phyloP scores from a whole-genome alignment of 257 asterid species.

The Solanum sitiens region DNA sequence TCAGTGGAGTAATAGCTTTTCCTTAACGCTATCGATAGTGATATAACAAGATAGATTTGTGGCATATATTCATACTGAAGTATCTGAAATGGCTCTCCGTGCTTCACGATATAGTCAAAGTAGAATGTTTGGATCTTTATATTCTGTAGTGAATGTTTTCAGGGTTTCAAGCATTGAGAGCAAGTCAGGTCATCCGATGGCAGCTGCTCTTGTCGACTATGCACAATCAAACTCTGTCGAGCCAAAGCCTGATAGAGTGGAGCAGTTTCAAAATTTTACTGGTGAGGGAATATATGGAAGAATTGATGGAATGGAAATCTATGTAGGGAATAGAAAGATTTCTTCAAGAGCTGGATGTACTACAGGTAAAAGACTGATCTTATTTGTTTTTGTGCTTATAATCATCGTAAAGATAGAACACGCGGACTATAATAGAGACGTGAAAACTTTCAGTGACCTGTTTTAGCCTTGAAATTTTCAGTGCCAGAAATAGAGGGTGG shows the following conservation, averaged over 20 bases:
- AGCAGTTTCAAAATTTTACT: slow-evolving; percentile 50
- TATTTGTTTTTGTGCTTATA: neutral
- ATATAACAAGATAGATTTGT: neutral
- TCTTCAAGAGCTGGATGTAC: slow-evolving; percentile 61
- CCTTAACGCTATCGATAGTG: neutral
- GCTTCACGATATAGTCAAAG: neutral
- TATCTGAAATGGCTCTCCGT: neutral
- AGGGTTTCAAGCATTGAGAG: slow-evolving; percentile 93
- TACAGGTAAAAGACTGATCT: slow-evolving; percentile 27
- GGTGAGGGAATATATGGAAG: slow-evolving; percentile 87
- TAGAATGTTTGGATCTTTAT: neutral
- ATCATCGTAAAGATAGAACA: neutral
- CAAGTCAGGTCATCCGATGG: slow-evolving; percentile 88
- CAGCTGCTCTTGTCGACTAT: slow-evolving; percentile 56
- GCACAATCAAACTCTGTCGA: slow-evolving; percentile 31
- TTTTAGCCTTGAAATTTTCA: slow-evolving; percentile 8
- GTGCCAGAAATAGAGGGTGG: slow-evolving; percentile 58
- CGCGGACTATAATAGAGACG: neutral
- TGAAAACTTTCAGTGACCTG: neutral
- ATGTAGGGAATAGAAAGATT: slow-evolving; percentile 59
- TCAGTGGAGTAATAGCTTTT: neutral
- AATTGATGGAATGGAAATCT: slow-evolving; percentile 44
- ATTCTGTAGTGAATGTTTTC: neutral
- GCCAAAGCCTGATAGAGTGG: slow-evolving; percentile 63
- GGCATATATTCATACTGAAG: neutral